Conservation (phyloP, 371 early-diverging fungal species). For the Rhizopus microsporus region DNA sequence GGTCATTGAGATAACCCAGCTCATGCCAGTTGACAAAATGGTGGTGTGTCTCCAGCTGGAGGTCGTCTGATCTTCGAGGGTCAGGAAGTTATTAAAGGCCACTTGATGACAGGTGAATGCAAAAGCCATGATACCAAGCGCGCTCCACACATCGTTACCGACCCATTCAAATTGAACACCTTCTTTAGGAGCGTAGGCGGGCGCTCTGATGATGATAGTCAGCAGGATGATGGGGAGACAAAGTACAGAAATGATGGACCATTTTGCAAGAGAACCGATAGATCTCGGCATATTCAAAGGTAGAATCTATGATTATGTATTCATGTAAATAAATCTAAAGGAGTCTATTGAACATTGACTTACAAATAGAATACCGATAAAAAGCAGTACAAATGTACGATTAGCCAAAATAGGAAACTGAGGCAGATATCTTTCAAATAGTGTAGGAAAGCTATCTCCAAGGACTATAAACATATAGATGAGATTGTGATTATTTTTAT, state of each 20-base stretch:
- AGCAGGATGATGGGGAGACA: constrained; percentile 55
- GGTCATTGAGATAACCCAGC: constrained; percentile 54
- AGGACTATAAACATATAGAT: constrained; percentile 31
- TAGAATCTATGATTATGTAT: constrained; percentile 34
- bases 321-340: neutral
- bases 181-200: constrained; percentile 51
- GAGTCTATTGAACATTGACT: constrained; percentile 9
- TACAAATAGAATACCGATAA: constrained; percentile 44
- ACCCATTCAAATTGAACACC: constrained; percentile 42
- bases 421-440: constrained; percentile 47
- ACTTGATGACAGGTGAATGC: constrained; percentile 64
- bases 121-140: constrained; percentile 65
- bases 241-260: constrained; percentile 58
- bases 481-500: neutral
- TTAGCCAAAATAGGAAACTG: constrained; percentile 32
- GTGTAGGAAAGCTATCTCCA: constrained; percentile 58
- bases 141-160: constrained; percentile 56
- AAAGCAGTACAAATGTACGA: constrained; percentile 44
- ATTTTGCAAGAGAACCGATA: constrained; percentile 58
- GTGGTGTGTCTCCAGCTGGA: constrained; percentile 52
- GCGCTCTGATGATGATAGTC: constrained; percentile 51
- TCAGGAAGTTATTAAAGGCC: constrained; percentile 56
- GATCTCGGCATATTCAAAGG: constrained; percentile 57
- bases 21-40: constrained; percentile 44
- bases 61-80: constrained; percentile 46